Evolutionary conservation across 495 filamentous ascomycete species (phyloP), one percentile per base, ranked within the genome.

Genomic region (Podospora appendiculata): DNA sequence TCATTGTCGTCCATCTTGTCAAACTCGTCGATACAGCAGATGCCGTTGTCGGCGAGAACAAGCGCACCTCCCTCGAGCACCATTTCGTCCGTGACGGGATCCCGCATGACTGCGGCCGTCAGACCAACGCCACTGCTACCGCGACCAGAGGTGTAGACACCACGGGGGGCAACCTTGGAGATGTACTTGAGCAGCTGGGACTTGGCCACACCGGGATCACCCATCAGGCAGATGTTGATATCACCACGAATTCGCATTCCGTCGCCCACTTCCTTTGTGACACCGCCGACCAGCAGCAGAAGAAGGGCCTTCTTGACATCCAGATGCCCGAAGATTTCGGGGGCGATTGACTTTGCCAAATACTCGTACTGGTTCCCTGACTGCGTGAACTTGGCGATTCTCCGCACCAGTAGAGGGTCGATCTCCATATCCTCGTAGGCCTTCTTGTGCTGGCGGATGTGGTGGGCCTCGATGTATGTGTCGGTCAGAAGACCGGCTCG

Each of bases 11-110:
- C 94, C 93, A 98, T 98, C 73, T 98, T 98, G 77, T 98, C 93
- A 64, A 98, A 98, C 67, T 98, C 93, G 74, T 98, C 93, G 70
- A 98, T 98, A 66, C 93, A 98, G 82, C 93, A 98, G 70, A 95
- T 94, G 58, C 93, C 93, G 61, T 97, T 97, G 65, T 98, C 93
- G 32, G 93, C 94, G 2, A 98, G 76, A 34, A 98, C 93, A 18
- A 98, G 77, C 12, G 93, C 93, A 68, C 93, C 93, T 38, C 94
- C 94, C 72, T 98, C 93, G 40, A 98, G 79, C 11, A 98, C 87
- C 94, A 98, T 97, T 66, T 98, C 93, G 64, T 98, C 93, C 0
- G 93, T 98, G 34, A 97, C 90, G 2, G 93, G 93, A 63, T 98
- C 93, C 50, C 93, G 85, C 93, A 98, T 98, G 12, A 98, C 92